Conservation (phyloP, 768 basidiomycete genomes). For the Termitomyces sp. region DNA sequence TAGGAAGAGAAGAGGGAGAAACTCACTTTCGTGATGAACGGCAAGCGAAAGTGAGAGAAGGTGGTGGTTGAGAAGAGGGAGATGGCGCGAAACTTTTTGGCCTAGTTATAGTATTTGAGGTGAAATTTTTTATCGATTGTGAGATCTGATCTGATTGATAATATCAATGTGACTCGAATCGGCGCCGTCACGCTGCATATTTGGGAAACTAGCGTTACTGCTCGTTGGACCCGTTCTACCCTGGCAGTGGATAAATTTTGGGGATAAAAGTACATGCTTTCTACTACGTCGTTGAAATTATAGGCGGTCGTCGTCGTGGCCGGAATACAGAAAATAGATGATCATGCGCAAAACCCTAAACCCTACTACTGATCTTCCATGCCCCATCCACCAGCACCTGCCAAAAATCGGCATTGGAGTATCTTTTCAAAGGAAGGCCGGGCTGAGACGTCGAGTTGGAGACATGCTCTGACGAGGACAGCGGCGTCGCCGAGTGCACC, state of each 20-base stretch:
- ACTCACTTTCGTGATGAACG: conserved; percentile 37
- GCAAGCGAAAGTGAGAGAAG: conserved; percentile 33
- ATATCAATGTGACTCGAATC: conserved; percentile 40
- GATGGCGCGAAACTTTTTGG: conserved; percentile 44
- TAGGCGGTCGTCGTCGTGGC: conserved; percentile 6
- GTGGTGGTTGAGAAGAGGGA: conserved; percentile 48
- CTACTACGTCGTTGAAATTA: conserved; percentile 5
- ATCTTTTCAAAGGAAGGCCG: conserved; percentile 88
- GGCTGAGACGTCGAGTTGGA: conserved; percentile 72
- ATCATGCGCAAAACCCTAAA: conserved; percentile 11
- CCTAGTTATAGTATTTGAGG: conserved; percentile 56
- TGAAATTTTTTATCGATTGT: conserved; percentile 59
- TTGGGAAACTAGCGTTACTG: background rate
- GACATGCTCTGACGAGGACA: conserved; percentile 77
- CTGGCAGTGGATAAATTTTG: background rate
- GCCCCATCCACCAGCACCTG: conserved; percentile 75
- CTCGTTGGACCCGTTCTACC: too few relatives aligned
- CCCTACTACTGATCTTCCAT: conserved; percentile 25
- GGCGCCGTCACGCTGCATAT: conserved; percentile 17
- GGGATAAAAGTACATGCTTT: conserved; percentile 10
- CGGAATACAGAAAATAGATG: conserved; percentile 12
- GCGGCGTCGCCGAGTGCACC: conserved; percentile 83
- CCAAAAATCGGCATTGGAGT: conserved; percentile 75
- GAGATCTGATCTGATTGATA: conserved; percentile 56
- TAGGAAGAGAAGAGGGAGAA: conserved; percentile 14